A percentile compares a stretch with the other conserved stretches of the same genome.
These are phyloP conservation scores for Boletus reticuloceps DNA, from an alignment of 768 basidiomycete genomes.

Conservation along the genomic window DNA sequence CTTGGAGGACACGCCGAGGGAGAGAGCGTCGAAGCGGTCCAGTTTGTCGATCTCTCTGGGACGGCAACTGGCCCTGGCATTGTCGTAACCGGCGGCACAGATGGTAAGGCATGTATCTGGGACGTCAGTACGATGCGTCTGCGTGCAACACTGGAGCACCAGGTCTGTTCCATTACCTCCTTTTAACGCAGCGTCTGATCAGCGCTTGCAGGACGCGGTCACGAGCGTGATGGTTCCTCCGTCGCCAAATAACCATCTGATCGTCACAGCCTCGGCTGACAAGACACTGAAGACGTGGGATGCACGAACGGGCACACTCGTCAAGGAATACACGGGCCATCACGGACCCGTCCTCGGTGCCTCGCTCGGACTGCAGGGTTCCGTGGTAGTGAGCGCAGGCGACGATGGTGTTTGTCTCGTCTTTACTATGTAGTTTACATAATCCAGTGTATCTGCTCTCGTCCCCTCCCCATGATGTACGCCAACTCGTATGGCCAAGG, in stretches of 20 bases:
- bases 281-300: slow-evolving; percentile 91
- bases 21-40: slow-evolving; percentile 85
- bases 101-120: slow-evolving; percentile 94
- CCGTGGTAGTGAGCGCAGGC: slow-evolving; percentile 80
- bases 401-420: slow-evolving; percentile 90
- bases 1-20: slow-evolving; percentile 83
- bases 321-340: slow-evolving; percentile 84
- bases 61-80: slow-evolving; percentile 52
- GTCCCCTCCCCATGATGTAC: slow-evolving; percentile 31
- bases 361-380: slow-evolving; percentile 65
- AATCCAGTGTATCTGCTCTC: slow-evolving; percentile 11
- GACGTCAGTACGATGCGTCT: slow-evolving; percentile 85
- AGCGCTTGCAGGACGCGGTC: slow-evolving; percentile 70
- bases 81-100: slow-evolving; percentile 85
- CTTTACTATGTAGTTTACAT: slow-evolving; percentile 50
- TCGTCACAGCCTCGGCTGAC: slow-evolving; percentile 88
- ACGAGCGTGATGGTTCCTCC: slow-evolving; percentile 78
- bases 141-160: slow-evolving; percentile 77
- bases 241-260: slow-evolving; percentile 66
- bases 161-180: slow-evolving; percentile 46
- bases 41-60: slow-evolving; percentile 74
- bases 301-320: slow-evolving; percentile 72
- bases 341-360: slow-evolving; percentile 72
- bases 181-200: not conserved
- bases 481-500: slow-evolving; percentile 37